These are phyloP conservation scores for Cucumis hystrix DNA, from an alignment of 306 rosid genomes.

Conservation along the genomic window DNA sequence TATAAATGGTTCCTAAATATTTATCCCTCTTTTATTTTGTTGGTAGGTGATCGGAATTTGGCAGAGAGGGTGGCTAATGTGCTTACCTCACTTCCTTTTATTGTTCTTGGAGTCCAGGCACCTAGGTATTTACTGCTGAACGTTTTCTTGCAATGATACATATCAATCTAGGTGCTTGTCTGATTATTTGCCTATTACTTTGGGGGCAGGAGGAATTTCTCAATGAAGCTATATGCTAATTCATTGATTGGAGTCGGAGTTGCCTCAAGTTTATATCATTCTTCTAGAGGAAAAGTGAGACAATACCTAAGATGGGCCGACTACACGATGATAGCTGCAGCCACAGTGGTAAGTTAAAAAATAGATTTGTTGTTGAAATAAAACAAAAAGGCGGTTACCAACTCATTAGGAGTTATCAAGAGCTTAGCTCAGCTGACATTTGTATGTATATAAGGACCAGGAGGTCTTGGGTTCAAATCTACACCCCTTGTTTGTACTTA, in stretches of 20 bases:
- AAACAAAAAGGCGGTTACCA: not conserved
- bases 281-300: conserved; percentile 67
- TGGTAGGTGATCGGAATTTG: conserved; percentile 57
- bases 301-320: conserved; percentile 80
- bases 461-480: too few relatives aligned
- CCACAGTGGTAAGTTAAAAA: conserved; percentile 62
- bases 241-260: conserved; percentile 97
- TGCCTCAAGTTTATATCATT: conserved; percentile 85
- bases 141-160: conserved; percentile 5
- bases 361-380: not conserved
- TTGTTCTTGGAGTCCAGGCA: conserved; percentile 67
- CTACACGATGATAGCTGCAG: conserved; percentile 89
- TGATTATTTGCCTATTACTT: conserved; percentile 4
- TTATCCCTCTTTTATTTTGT: not conserved
- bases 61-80: conserved; percentile 75
- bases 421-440: too few relatives aligned
- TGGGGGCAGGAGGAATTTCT: conserved; percentile 56
- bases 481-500: too few relatives aligned
- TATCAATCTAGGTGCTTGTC: not conserved
- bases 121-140: conserved; percentile 54
- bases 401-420: not conserved
- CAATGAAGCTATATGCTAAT: conserved; percentile 78
- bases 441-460: too few relatives aligned
- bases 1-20: not conserved
- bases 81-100: conserved; percentile 80